Evolutionary conservation across 1,139 yeast species (phyloP), one percentile per base, ranked within the genome.

Genomic region (Pichia sp.): DNA sequence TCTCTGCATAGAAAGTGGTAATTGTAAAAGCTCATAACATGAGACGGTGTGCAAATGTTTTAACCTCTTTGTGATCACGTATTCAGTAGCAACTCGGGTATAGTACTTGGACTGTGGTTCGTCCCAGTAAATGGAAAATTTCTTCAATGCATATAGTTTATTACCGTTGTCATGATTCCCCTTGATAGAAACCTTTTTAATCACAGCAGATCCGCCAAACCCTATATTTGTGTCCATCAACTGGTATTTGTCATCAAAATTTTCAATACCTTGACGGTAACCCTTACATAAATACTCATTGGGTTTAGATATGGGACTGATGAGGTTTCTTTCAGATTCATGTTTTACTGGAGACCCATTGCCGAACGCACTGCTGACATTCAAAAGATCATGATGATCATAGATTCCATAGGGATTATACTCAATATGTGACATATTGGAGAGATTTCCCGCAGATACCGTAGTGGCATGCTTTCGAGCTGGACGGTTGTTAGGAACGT

Each of bases 161-260:
- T 34, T 7, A 38, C 42, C 41, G 26, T 46, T 39, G 1, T 42
- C 27, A 7, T 26, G 16, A 11, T 38, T 39, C 7, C 33, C 27
- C 35, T 54, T 51, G 7, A 43, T 29, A 9, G 35, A 26, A 0
- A 57, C 40, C 33, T 52, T 55, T 38, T 54, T 54, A 27, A 84
- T 88, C 47, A 76, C 77, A 4, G 86, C 75, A 4, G 85, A 77
- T 2, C 90, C 90, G 37, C 94, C 94, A 48, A 72, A 75, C 3
- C 90, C 92, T 47, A 84, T 59, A 33, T 72, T 73, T 28, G 69
- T 71, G 16, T 46, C 50, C 3, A 60, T 60, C 33, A 81, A 66
- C 8, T 48, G 52, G 42, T 57, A 59, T 34, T 52, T 46, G 8
- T 53, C 50, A 11, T 55, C 59, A 3, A 59, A 40, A 33, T 44